A percentile compares a stretch with the other conserved stretches of the same genome.
phyloP scores from a whole-genome alignment of 192 early-diverging fungal species.

The Entomortierella chlamydospora region DNA sequence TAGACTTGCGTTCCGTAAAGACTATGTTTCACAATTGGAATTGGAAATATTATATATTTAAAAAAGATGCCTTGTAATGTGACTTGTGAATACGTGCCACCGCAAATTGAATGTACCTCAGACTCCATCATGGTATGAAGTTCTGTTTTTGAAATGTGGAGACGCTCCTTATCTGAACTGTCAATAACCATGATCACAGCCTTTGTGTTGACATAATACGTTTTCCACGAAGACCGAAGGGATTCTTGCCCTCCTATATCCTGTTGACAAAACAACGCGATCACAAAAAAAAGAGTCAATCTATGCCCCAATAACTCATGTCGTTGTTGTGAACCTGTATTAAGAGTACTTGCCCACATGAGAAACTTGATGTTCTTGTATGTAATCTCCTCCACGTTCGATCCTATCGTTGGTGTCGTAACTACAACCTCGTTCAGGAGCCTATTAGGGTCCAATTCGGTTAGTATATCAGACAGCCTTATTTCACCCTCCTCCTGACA shows the following conservation, averaged over 20 bases:
- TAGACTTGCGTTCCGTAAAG: slow-evolving; percentile 65
- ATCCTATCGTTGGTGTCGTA: slow-evolving; percentile 78
- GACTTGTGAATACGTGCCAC: too few relatives aligned
- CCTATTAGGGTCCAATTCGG: slow-evolving; percentile 13
- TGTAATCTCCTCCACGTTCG: slow-evolving; percentile 75
- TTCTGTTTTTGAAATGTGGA: slow-evolving; percentile 71
- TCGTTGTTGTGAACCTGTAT: neutral
- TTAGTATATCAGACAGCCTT: neutral
- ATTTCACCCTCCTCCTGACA: too few relatives aligned
- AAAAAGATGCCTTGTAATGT: too few relatives aligned
- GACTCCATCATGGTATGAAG: slow-evolving; percentile 77
- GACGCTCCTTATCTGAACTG: slow-evolving; percentile 71
- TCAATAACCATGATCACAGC: slow-evolving; percentile 82
- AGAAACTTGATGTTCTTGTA: slow-evolving; percentile 79
- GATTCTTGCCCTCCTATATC: slow-evolving; percentile 74
- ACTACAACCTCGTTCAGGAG: slow-evolving; percentile 71
- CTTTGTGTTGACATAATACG: slow-evolving; percentile 74
- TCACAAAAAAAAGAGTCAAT: neutral
- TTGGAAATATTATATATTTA: too few relatives aligned
- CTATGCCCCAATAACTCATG: neutral
- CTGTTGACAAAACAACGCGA: slow-evolving; percentile 13
- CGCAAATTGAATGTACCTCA: slow-evolving; percentile 53
- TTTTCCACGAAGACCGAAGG: slow-evolving; percentile 72
- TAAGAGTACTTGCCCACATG: slow-evolving; percentile 70
- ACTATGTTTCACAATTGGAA: slow-evolving; percentile 57